Conservation (phyloP, 345 rosid species). For the Brassica incana region DNA sequence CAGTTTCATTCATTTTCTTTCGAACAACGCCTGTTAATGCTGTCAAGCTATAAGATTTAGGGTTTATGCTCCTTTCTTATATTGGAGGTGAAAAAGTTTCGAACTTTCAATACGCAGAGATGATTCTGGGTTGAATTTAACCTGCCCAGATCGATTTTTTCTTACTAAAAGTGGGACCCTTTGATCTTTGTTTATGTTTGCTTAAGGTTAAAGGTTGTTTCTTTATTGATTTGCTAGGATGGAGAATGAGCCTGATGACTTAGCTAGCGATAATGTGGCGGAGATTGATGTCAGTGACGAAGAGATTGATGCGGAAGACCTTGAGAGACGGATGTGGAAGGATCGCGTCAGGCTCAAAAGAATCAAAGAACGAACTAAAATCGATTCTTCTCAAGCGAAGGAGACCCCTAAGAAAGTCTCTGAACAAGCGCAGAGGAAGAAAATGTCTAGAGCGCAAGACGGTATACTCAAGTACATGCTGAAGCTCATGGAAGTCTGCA, state of each 20-base stretch:
- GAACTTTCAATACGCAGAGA: neutral
- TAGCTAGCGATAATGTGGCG: conserved; percentile 53
- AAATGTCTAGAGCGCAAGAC: conserved; percentile 99
- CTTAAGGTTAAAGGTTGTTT: neutral
- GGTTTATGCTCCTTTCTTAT: conserved; percentile 6
- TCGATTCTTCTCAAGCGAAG: conserved; percentile 64
- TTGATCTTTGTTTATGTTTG: neutral
- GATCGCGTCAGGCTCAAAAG: conserved; percentile 84
- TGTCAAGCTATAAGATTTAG: neutral
- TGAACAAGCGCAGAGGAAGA: conserved; percentile 97
- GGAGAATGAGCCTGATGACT: conserved; percentile 54
- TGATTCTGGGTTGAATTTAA: conserved; percentile 5
- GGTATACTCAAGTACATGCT: conserved; percentile 99
- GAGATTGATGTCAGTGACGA: conserved; percentile 99
- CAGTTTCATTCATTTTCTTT: neutral
- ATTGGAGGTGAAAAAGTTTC: neutral
- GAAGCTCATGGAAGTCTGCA: conserved; percentile 98
- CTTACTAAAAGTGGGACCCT: neutral
- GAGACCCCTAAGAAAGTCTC: conserved; percentile 62
- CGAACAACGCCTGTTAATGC: neutral
- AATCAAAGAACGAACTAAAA: conserved; percentile 74
- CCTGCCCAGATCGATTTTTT: neutral
- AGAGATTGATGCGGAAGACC: conserved; percentile 84
- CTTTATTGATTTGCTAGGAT: conserved; percentile 25
- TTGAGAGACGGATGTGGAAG: conserved; percentile 96